Evolutionary conservation across 2,329 filamentous ascomycete species (phyloP).

Genomic region (Xylariaceae sp.): DNA sequence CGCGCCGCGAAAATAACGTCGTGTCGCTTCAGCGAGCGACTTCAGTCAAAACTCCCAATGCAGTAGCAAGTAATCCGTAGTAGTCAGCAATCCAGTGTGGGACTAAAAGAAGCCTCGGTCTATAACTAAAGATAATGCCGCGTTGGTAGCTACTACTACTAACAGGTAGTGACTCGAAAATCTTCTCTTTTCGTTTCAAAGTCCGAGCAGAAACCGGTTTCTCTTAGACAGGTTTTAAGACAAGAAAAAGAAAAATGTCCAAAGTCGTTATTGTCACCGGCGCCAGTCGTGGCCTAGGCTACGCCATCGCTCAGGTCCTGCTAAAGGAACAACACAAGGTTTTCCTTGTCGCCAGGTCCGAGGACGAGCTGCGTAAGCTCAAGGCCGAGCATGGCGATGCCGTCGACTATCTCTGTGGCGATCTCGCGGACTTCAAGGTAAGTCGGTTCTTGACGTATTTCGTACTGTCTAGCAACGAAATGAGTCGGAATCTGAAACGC

Average conservation of each 20-base stretch:
- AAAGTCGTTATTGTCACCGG: conserved; percentile 68
- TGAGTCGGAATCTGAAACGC: not conserved
- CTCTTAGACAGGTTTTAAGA: not conserved
- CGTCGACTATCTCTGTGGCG: conserved; percentile 52
- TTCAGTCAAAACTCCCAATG: no score
- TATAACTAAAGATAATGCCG: no score
- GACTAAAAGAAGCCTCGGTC: no score
- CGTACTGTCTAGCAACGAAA: not conserved
- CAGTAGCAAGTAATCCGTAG: no score
- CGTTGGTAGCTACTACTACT: no score
- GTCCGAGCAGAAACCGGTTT: no score
- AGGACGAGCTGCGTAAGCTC: conserved; percentile 44
- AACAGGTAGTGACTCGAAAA: no score
- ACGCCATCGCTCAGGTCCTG: conserved; percentile 49
- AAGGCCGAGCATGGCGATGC: conserved; percentile 48
- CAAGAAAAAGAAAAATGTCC: conserved; percentile 22
- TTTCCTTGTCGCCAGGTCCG: conserved; percentile 53
- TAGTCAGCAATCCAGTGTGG: no score
- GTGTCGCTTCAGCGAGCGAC: no score
- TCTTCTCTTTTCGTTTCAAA: no score
- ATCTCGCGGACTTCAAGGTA: conserved; percentile 51
- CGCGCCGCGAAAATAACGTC: no score
- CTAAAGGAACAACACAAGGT: conserved; percentile 52
- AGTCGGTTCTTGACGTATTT: conserved; percentile 5
- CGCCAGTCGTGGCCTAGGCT: conserved; percentile 58